Base-by-base conservation (phyloP, 345 rosid species). In the Populus tremula region DNA sequence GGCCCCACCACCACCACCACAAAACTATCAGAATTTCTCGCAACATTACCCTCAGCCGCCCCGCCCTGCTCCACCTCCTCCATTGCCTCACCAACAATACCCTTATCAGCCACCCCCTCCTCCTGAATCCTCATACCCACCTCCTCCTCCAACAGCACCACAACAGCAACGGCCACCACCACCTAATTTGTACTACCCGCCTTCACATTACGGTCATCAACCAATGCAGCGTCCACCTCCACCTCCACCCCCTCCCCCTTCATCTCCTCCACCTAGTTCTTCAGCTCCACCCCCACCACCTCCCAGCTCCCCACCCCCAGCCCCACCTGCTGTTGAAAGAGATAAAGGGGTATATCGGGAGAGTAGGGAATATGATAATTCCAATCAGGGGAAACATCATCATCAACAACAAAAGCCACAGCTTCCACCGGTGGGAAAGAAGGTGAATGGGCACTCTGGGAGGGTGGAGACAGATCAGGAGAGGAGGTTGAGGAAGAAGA, bases 401-500 rank as follows among this genome's bases (percentile, higher is more conserved):
- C 76, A 75, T 38, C 77, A 72, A 49, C 92, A 88, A 47, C 88
- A 84, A 70, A 86, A 76, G 80, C 84, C 89, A 5, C 90, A 87
- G 36, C 75, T 81, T 68, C 83, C 89, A 25, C 82, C 81, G 0
- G 69, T 18, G 50, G 72, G 13, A 65, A 93, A 89, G 85, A 89
- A 87, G 75, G 83, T 82, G 1, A 87, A 85, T 82, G 90, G 84
- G 39, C 82, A 78, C 23, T 67, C 72, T 0, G 91, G 86, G 59
- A 91, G 91, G 81, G 87, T 82, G 77, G 98, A 93, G 88, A 92
- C 93, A 0, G 99, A 96, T 83, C 98, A 96, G 71, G 98, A 93
- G 83, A 90, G 98, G 85, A 88, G 93, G 86, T 73, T 86, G 78
- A 87, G 98, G 82, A 96, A 96, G 93, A 96, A 91, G 90, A 89